Evolutionary conservation across 345 rosid species (phyloP).

Genomic region (Eucalyptus caleyi): DNA sequence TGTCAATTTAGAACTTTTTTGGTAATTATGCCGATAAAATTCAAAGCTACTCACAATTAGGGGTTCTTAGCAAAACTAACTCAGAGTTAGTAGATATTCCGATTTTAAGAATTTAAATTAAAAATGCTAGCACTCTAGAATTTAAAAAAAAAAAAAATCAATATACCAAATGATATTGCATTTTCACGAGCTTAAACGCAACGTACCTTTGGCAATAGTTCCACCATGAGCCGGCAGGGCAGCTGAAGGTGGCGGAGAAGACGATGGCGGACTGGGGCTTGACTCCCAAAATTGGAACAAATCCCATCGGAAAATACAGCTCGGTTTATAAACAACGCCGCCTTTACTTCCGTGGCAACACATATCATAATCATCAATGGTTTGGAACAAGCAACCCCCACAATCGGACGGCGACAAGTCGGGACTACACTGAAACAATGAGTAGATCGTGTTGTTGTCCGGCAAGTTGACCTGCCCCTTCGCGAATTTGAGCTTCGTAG

Average conservation of each 20-base stretch:
- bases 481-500: conserved; percentile 17
- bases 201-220: background rate
- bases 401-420: conserved; percentile 29
- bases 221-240: background rate
- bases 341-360: conserved; percentile 20
- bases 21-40: background rate
- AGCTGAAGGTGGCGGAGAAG: background rate
- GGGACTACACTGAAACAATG: conserved; percentile 42
- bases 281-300: no score
- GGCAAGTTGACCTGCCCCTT: conserved; percentile 6
- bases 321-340: conserved; percentile 21
- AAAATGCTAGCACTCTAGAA: background rate
- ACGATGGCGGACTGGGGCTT: background rate
- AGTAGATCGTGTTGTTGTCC: conserved; percentile 1
- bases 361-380: background rate
- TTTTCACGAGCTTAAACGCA: background rate
- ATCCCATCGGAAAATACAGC: background rate
- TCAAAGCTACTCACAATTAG: background rate
- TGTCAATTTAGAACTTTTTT: no score
- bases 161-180: background rate
- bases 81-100: background rate
- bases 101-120: background rate
- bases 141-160: accelerated
- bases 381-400: conserved; percentile 4
- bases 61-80: background rate